Evolutionary conservation across 495 filamentous ascomycete genomes (phyloP), one percentile per base, ranked within the genome.

Genomic region (Rhizodiscina lignyota): DNA sequence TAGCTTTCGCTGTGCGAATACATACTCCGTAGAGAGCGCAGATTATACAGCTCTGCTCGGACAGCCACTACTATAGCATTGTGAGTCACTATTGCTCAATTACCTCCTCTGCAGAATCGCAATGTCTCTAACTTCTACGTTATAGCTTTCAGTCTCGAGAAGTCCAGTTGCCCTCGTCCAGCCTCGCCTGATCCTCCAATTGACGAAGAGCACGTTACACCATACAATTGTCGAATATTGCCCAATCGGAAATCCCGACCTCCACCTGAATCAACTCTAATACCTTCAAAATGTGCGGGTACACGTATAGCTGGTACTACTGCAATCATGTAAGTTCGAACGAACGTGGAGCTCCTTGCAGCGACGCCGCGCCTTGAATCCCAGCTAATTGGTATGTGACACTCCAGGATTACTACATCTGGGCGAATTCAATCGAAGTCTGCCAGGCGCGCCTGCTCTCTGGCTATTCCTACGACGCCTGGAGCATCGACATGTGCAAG

Each of bases 401-500:
- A 42, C 47, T 47, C 44, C 49, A 52, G 37, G 49, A 6, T 13
- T 27, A 27, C 24, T 27, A 8, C 24, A 27, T 55, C 43, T 55
- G 49, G 47, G 40, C 41, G 12, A 29, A 43, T 26, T 24, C 21
- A n/a, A 49, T 55, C 35, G 51, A 55, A 38, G 40, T 50, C 30
- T 55, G 51, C 46, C 38, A 30, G 4, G 42, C 41, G 24, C 46
- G 49, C 15, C 44, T 52, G 8, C 44, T 55, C 5, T 5, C 5
- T 20, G 49, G 49, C 17, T 52, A 55, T 39, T 55, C 51, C 8
- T 50, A 52, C 44, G 51, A 55, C 31, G 49, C 47, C 12, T 55
- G 51, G 51, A 48, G 43, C 43, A 50, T 50, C 40, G 51, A 55
- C 32, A 50, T 55, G 49, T 55, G 51, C 47, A 52, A 52, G 44